phyloP scores from a whole-genome alignment of 192 early-diverging fungal genomes.

The Coemansia sp. region DNA sequence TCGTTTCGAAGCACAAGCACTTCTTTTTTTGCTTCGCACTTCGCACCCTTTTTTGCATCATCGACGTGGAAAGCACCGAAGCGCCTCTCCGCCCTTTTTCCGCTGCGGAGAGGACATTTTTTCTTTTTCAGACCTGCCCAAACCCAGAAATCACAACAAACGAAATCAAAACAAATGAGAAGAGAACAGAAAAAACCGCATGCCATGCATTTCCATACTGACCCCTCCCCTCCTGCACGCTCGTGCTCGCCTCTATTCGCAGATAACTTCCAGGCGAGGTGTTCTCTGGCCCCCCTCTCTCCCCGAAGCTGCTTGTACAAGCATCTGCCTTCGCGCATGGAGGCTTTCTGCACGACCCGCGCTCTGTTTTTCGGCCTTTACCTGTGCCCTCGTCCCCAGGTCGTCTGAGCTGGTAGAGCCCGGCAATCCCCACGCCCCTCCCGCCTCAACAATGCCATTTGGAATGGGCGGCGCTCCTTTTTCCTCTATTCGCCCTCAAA shows the following conservation, averaged over 20 bases:
- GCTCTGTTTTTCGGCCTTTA: background rate
- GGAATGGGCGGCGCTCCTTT: background rate
- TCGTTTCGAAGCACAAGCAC: too few relatives aligned
- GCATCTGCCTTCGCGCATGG: background rate
- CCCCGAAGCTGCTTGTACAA: background rate
- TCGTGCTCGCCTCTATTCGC: background rate
- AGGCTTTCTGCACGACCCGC: too few relatives aligned
- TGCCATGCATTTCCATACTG: background rate
- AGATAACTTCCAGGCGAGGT: background rate
- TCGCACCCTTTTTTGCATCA: conserved; percentile 4
- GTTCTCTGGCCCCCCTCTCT: background rate
- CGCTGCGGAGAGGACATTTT: too few relatives aligned
- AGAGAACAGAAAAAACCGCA: too few relatives aligned
- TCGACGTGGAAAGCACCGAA: background rate
- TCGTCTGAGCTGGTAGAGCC: background rate
- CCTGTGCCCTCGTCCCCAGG: background rate
- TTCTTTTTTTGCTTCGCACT: background rate
- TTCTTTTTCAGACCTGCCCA: background rate
- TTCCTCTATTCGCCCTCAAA: background rate
- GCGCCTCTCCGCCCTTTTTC: background rate
- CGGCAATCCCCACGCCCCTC: conserved; percentile 1
- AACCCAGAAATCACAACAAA: background rate
- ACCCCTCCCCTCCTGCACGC: background rate
- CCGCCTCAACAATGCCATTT: conserved; percentile 1
- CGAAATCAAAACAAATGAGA: conserved; percentile 3